Evolutionary conservation across 208 protist genomes (phyloP), one percentile per base, ranked within the genome.

Genomic region (Leptomonas pyrrhocoris): DNA sequence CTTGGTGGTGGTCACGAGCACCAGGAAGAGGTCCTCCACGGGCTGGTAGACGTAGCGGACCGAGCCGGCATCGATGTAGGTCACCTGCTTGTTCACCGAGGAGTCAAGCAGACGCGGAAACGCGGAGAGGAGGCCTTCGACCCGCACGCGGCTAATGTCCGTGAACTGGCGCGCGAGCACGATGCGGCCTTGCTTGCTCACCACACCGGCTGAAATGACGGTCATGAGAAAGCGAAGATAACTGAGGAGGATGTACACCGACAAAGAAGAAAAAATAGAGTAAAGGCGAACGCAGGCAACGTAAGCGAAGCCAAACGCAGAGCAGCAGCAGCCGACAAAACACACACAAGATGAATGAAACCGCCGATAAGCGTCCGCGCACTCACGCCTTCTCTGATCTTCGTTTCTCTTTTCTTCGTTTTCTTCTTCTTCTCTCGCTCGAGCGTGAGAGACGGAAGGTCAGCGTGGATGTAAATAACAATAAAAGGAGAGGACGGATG

Each of bases 21-120:
- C 82, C 18, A 98, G 72, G 57, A 84, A 94, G 9, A 99, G 84
- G 18, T 88, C 66, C 73, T 99, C 98, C 12, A 99, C 64, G 13
- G 98, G 98, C 82, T 99, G 97, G 77, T 99, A 99, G 1, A 99
- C 97, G 74, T 99, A 99, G 51, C 96, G 90, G 0, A 97, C 91
- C 2, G 80, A 76, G 38, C 98, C 98, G 1, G 98, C 98, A 70
- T 99, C 98, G 23, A 99, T 94, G 81, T 97, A 99, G 1, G 98
- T 99, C 60, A 98, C 96, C 79, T 99, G 97, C 69, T 93, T 93
- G 31, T 21, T 73, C 53, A 68, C 63, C 6, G 57, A 85, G 19
- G 83, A 79, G 76, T 94, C 88, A 48, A 98, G 88, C 3, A 99
- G 92, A 64, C 98, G 98, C 15, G 98, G 97, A 53, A 99, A 99